These are phyloP conservation scores for Fusarium bulbicola DNA, from an alignment of 2,329 filamentous ascomycete genomes.

Conservation along the genomic window DNA sequence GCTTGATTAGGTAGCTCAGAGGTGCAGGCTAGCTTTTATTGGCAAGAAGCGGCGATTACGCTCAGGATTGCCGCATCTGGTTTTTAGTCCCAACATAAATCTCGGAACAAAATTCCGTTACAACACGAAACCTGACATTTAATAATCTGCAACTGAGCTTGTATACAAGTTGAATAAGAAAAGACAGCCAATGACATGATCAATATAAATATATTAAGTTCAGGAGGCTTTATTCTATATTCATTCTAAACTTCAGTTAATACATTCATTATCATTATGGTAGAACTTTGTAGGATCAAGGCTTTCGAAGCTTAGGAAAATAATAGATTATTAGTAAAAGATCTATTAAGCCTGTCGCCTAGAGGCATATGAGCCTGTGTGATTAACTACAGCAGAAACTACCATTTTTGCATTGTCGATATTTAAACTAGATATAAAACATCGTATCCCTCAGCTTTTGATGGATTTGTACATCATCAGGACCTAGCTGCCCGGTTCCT, in stretches of 20 bases:
- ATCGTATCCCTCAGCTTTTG: background rate
- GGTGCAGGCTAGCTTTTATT: rapidly evolving
- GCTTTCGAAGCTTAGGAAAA: rapidly evolving
- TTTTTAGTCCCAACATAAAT: rapidly evolving
- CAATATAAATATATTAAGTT: rapidly evolving
- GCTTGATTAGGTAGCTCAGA: rapidly evolving
- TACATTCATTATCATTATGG: too few relatives aligned
- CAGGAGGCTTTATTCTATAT: background rate
- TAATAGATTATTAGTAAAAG: rapidly evolving
- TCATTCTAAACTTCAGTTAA: rapidly evolving
- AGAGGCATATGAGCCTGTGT: rapidly evolving
- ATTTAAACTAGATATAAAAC: background rate
- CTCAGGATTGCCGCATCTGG: rapidly evolving
- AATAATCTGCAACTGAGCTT: background rate
- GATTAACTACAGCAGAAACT: background rate
- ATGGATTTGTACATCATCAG: background rate
- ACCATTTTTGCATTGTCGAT: background rate
- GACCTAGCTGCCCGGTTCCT: background rate
- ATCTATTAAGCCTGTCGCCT: rapidly evolving
- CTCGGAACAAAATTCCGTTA: too few relatives aligned
- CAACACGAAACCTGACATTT: rapidly evolving
- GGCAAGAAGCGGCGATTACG: rapidly evolving
- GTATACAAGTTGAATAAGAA: background rate
- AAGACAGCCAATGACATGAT: background rate
- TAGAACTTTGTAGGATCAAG: background rate